These are phyloP conservation scores for Strobilomyces echinocephalus DNA, from an alignment of 768 basidiomycete genomes.

Conservation along the genomic window DNA sequence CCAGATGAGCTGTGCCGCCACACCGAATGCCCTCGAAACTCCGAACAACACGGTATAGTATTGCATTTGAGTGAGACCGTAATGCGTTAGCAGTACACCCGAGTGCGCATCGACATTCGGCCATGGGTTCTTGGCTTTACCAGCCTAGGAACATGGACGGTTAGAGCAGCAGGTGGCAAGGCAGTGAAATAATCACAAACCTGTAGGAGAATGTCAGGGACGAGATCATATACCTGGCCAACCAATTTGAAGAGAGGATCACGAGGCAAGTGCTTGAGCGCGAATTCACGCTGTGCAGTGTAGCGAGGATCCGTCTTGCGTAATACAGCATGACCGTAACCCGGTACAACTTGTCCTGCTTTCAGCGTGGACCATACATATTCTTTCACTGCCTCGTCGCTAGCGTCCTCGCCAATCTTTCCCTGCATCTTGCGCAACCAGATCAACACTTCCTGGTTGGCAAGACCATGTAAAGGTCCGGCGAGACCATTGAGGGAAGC, in stretches of 20 bases:
- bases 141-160: slow-evolving; percentile 46
- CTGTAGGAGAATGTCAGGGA: slow-evolving; percentile 86
- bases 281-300: slow-evolving; percentile 86
- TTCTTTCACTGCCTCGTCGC: slow-evolving; percentile 84
- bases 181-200: slow-evolving; percentile 30
- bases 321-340: slow-evolving; percentile 83
- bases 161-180: neutral
- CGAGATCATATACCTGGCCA: slow-evolving; percentile 80
- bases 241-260: slow-evolving; percentile 95
- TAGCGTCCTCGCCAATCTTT: slow-evolving; percentile 79
- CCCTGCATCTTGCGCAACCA: slow-evolving; percentile 94
- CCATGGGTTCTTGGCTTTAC: slow-evolving; percentile 92
- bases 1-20: slow-evolving; percentile 87
- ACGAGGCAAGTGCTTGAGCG: slow-evolving; percentile 75
- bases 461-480: slow-evolving; percentile 93
- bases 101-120: slow-evolving; percentile 99
- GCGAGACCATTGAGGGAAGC: slow-evolving; percentile 95
- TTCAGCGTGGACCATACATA: slow-evolving; percentile 96
- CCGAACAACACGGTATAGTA: slow-evolving; percentile 98
- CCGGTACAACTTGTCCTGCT: slow-evolving; percentile 90
- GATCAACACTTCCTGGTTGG: slow-evolving; percentile 94
- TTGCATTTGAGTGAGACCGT: slow-evolving; percentile 85
- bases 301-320: slow-evolving; percentile 93
- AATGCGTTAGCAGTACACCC: slow-evolving; percentile 80
- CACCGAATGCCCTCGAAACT: slow-evolving; percentile 92